A percentile compares a stretch with the other conserved stretches of the same genome.
phyloP scores from a whole-genome alignment of 179 eudicot genomes.

The Spergularia azorica region DNA sequence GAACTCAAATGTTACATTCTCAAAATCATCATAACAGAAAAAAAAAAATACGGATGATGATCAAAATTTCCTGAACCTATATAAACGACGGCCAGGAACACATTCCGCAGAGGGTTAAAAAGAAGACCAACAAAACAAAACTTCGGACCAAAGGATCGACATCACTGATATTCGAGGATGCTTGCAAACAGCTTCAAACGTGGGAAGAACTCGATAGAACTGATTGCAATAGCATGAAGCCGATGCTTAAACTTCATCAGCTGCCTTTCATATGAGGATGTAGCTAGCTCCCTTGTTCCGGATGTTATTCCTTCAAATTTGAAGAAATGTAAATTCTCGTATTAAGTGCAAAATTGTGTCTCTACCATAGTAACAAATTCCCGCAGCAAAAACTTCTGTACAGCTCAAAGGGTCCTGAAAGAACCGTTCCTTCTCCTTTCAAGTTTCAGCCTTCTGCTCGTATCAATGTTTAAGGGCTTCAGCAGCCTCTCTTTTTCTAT shows the following conservation, averaged over 20 bases:
- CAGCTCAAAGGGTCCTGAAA: constrained; percentile 45
- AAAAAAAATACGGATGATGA: background rate
- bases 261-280: background rate
- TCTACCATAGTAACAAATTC: constrained; percentile 37
- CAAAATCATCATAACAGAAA: background rate
- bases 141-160: constrained; percentile 6
- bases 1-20: background rate
- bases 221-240: background rate
- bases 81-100: constrained; percentile 1
- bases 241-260: background rate
- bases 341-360: constrained; percentile 16
- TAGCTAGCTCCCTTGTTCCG: constrained; percentile 8
- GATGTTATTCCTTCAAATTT: background rate
- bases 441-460: constrained; percentile 42
- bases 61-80: constrained; percentile 27
- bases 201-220: constrained; percentile 5
- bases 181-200: background rate
- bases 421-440: constrained; percentile 48
- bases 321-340: constrained; percentile 13
- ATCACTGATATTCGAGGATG: background rate
- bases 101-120: constrained; percentile 9
- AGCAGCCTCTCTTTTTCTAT: constrained; percentile 45
- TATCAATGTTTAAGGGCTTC: constrained; percentile 50
- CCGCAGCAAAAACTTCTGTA: constrained; percentile 37
- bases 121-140: background rate